Evolutionary conservation across 208 protist species (phyloP).

Genomic region (Leishmania amazonensis): DNA sequence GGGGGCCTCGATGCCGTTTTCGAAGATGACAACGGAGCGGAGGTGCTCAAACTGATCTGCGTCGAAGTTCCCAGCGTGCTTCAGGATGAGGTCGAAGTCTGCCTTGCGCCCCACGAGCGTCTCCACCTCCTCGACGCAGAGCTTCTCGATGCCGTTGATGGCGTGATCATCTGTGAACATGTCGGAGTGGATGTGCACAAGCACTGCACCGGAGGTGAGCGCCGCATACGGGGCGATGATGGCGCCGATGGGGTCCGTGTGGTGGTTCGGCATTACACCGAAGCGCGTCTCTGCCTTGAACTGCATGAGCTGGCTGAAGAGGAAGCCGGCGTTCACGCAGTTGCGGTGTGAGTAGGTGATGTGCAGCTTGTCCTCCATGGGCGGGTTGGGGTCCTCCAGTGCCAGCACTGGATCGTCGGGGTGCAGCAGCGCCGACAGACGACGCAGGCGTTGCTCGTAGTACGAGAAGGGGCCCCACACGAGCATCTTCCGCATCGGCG

Average conservation of each 20-base stretch:
- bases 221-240: conserved; percentile 90
- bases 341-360: conserved; percentile 89
- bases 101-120: conserved; percentile 76
- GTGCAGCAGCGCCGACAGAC: conserved; percentile 87
- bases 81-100: conserved; percentile 87
- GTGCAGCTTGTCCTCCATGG: conserved; percentile 87
- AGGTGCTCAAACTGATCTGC: conserved; percentile 88
- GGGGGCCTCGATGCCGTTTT: conserved; percentile 64
- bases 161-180: conserved; percentile 93
- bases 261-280: conserved; percentile 90
- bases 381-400: conserved; percentile 82
- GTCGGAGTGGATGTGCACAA: conserved; percentile 87
- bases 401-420: conserved; percentile 90
- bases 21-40: conserved; percentile 85
- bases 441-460: conserved; percentile 91
- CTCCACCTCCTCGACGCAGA: conserved; percentile 89
- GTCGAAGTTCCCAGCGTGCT: conserved; percentile 91
- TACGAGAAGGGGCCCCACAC: conserved; percentile 92
- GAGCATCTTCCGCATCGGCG: conserved; percentile 90
- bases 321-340: conserved; percentile 89
- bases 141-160: conserved; percentile 90
- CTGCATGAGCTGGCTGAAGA: conserved; percentile 80
- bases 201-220: conserved; percentile 83
- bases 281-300: conserved; percentile 90
- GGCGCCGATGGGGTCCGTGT: conserved; percentile 81